phyloP scores from a whole-genome alignment of 768 basidiomycete species.

The Lactarius trivialis region DNA sequence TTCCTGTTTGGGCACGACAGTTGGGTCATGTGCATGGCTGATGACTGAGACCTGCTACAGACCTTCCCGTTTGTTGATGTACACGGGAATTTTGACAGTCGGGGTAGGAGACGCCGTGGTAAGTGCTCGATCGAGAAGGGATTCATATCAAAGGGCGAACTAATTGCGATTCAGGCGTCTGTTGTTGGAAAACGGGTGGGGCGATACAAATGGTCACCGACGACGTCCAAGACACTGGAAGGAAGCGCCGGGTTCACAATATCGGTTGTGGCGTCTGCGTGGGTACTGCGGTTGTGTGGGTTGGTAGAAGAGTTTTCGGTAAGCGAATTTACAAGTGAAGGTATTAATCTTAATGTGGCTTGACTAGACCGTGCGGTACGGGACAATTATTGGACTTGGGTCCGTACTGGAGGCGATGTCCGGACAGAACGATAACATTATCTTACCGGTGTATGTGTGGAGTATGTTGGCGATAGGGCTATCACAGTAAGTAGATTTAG shows the following conservation, averaged over 20 bases:
- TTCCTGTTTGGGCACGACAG: not conserved
- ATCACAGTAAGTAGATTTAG: not conserved
- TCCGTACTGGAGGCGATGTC: constrained; percentile 85
- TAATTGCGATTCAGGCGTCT: constrained; percentile 60
- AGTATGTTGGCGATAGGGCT: constrained; percentile 45
- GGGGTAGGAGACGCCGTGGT: constrained; percentile 94
- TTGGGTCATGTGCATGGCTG: constrained; percentile 7
- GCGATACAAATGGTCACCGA: constrained; percentile 74
- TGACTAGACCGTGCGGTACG: constrained; percentile 58
- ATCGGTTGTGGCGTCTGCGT: constrained; percentile 64
- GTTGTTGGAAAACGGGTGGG: constrained; percentile 86
- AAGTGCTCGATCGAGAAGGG: constrained; percentile 28
- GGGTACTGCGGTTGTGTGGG: constrained; percentile 64
- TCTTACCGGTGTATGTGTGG: constrained; percentile 95
- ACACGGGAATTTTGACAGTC: constrained; percentile 82
- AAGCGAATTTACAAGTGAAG: constrained; percentile 27
- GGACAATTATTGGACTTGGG: constrained; percentile 52
- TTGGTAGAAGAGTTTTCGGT: constrained; percentile 74
- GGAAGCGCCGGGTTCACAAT: constrained; percentile 77
- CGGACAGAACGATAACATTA: constrained; percentile 96
- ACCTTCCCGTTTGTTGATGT: constrained; percentile 48
- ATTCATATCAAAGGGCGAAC: not conserved
- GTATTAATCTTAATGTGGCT: constrained; percentile 10
- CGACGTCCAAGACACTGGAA: constrained; percentile 83
- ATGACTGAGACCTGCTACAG: constrained; percentile 26